Base-by-base conservation (phyloP, 768 basidiomycete genomes). In the Coprinopsis marcescibilis region DNA sequence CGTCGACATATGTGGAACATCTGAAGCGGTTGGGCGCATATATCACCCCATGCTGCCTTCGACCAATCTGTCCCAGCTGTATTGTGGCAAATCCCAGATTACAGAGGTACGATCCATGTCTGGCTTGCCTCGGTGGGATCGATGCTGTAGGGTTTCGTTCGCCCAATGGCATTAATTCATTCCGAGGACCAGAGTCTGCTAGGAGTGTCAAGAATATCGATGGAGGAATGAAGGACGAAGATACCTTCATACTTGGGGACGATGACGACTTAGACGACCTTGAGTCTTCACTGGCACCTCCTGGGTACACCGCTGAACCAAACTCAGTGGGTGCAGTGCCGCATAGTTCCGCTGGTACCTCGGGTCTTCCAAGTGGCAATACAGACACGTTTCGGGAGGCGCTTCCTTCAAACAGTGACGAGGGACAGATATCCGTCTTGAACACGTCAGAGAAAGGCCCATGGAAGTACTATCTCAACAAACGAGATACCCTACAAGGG, bases 81-180 rank as follows among this genome's bases (percentile, higher is more conserved):
- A 62, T 83, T 17, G 46, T 60, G 1, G 58, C 65, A 2, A 88
- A 87, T 57, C 80, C 83, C 0, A 74, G 87, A 14, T 68, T 88
- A 17, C 64, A 70, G 26, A 67, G 79, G 47, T 89, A 88, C 56
- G 66, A 87, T 56, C 87, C 87, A 5, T 89, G 87, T 60, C 62
- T 89, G 14, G 70, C 72, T 5, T 89, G 86, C 57, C 69, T 85
- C 1, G 76, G 71, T 11, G 83, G 83, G 2, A 73, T 80, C 1
- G 70, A 60, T 13, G 71, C 73, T 7, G 55, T 71, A 23, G 56
- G 54, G 51, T 38, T 34, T 26, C 32, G 34, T 37, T 30, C 17
- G 20, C 43, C 43, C 43, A 24, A 26, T 35, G n/a, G 19, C 36
- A 7, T 30, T 30, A 33, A 20, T 41, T 27, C 50, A 40, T 34